Evolutionary conservation across 208 protist genomes (phyloP).

Genomic region (Trypanosomatidae sp.): DNA sequence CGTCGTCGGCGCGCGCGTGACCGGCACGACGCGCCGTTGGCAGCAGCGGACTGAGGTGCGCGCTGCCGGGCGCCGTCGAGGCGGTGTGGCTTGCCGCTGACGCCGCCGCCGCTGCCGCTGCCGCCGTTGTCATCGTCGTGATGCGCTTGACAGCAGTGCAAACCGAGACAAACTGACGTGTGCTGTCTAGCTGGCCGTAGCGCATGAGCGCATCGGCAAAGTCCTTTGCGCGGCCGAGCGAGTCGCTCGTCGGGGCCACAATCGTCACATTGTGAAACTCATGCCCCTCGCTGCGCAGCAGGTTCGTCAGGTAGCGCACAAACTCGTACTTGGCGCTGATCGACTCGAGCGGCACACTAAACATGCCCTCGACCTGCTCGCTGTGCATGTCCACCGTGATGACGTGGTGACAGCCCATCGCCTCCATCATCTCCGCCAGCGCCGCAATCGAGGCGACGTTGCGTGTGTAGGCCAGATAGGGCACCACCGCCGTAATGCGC

Average conservation of each 20-base stretch:
- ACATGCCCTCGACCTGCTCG: conserved; percentile 91
- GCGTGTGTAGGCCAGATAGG: conserved; percentile 86
- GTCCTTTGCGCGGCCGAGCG: conserved; percentile 55
- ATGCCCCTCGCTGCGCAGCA: conserved; percentile 52
- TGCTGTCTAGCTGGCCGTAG: conserved; percentile 47
- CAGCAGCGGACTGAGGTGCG: not conserved
- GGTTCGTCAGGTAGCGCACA: conserved; percentile 50
- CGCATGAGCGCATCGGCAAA: conserved; percentile 80
- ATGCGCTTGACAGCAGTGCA: conserved; percentile 61
- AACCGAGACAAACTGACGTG: conserved; percentile 58
- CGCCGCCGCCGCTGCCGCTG: not conserved
- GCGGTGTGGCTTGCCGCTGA: not conserved
- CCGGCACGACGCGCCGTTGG: not conserved
- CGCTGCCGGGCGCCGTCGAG: no score
- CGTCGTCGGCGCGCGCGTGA: not conserved
- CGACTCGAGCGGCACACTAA: conserved; percentile 86
- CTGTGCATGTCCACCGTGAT: conserved; percentile 89
- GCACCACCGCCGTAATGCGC: conserved; percentile 89
- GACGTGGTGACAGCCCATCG: conserved; percentile 80
- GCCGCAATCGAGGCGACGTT: conserved; percentile 88
- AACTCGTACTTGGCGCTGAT: conserved; percentile 83
- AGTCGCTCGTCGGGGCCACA: conserved; percentile 40
- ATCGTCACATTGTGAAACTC: conserved; percentile 58
- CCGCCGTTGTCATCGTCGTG: not conserved
- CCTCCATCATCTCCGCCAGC: conserved; percentile 86